Conservation (phyloP, 2,329 filamentous ascomycete genomes). For the Penicillium sp. region DNA sequence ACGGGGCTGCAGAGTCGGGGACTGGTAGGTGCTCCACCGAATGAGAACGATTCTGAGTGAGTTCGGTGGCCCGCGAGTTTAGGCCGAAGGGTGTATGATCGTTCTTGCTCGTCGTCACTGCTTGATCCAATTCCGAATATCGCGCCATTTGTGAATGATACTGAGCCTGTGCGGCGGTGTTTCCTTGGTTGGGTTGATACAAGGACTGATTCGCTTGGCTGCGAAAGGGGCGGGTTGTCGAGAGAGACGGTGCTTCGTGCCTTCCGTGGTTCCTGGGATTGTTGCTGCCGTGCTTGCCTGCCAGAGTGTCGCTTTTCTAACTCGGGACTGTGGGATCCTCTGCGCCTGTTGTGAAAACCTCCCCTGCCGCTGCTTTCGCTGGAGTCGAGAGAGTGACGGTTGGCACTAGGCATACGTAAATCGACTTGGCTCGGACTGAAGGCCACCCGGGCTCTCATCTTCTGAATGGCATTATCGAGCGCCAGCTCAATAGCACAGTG, state of each 20-base stretch:
- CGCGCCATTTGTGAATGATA: conserved; percentile 10
- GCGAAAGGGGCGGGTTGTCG: conserved; percentile 13
- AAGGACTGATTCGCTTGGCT: conserved; percentile 12
- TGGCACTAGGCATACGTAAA: conserved; percentile 17
- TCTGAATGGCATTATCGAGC: conserved; percentile 48
- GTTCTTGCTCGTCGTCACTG: conserved; percentile 20
- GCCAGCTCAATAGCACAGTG: conserved; percentile 85
- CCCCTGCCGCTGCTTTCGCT: conserved; percentile 26
- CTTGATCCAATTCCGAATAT: conserved; percentile 19
- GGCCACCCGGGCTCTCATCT: conserved; percentile 40
- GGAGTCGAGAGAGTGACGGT: conserved; percentile 18
- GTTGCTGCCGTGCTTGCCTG: conserved; percentile 7
- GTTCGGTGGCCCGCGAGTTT: conserved; percentile 3
- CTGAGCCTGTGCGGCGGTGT: conserved; percentile 19
- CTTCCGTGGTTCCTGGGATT: conserved; percentile 15
- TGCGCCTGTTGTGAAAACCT: conserved; percentile 19
- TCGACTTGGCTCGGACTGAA: conserved; percentile 31
- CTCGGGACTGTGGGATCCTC: conserved; percentile 35
- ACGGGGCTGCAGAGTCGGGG: conserved; percentile 12
- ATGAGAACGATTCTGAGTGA: conserved; percentile 13
- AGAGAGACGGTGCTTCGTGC: conserved; percentile 24
- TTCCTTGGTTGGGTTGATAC: conserved; percentile 6
- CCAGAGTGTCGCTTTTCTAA: conserved; percentile 21
- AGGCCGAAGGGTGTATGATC: conserved; percentile 4
- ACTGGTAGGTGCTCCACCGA: not conserved